Conservation (phyloP, 2,329 filamentous ascomycete species). For the Botrytis hyacinthi region DNA sequence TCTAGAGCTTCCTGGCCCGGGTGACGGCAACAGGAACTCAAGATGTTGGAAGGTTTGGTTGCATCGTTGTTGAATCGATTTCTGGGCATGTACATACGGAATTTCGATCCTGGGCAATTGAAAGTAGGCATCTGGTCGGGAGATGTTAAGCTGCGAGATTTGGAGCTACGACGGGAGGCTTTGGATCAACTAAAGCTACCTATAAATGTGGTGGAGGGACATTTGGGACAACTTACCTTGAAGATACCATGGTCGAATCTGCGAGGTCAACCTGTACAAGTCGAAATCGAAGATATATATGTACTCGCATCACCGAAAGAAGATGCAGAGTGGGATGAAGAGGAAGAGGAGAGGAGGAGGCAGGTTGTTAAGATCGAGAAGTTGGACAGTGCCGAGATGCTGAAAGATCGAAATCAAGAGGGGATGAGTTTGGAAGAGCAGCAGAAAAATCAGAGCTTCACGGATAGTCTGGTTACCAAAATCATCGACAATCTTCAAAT, state of each 20-base stretch:
- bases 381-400: constrained; percentile 88
- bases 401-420: constrained; percentile 90
- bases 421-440: constrained; percentile 94
- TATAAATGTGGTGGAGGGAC: constrained; percentile 93
- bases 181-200: constrained; percentile 96
- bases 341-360: constrained; percentile 82
- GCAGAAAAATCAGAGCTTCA: constrained; percentile 97
- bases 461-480: constrained; percentile 88
- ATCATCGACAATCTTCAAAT: constrained; percentile 99
- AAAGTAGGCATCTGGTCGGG: constrained; percentile 99
- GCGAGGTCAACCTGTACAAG: constrained; percentile 87
- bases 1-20: constrained; percentile 58
- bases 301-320: constrained; percentile 92
- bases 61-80: constrained; percentile 98
- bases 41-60: constrained; percentile 95
- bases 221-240: constrained; percentile 87
- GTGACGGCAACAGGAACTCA: constrained; percentile 63
- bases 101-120: constrained; percentile 96
- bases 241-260: constrained; percentile 98
- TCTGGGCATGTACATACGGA: constrained; percentile 99
- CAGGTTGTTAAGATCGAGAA: constrained; percentile 99
- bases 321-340: constrained; percentile 87
- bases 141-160: constrained; percentile 90
- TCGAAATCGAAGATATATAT: constrained; percentile 96
- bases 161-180: constrained; percentile 90